Conservation (phyloP, 164 flowering plant species). For the Chloranthus sessilifolius region DNA sequence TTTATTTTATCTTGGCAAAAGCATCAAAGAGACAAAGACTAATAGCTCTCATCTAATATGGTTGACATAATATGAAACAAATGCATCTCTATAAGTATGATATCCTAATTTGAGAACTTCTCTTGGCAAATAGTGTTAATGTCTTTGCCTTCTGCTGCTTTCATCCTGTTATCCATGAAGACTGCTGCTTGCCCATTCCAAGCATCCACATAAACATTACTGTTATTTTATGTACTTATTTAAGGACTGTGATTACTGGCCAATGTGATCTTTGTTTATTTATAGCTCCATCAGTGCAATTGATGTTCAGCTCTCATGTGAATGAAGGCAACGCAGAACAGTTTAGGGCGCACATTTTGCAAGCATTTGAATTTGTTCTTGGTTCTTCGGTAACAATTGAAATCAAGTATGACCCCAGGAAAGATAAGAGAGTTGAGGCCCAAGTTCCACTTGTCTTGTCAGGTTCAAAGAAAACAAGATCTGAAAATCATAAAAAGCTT, state of each 20-base stretch:
- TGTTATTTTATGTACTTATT: slow-evolving; percentile 1
- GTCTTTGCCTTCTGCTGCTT: too few relatives aligned
- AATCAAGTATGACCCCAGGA: slow-evolving; percentile 54
- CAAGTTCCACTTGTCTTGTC: slow-evolving; percentile 29
- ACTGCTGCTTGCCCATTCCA: too few relatives aligned
- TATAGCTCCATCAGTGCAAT: slow-evolving; percentile 82
- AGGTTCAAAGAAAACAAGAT: slow-evolving; percentile 25
- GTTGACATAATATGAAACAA: too few relatives aligned
- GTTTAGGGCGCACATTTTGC: slow-evolving; percentile 55
- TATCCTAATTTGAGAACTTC: too few relatives aligned
- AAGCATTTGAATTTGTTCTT: slow-evolving; percentile 86
- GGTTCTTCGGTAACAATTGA: slow-evolving; percentile 74
- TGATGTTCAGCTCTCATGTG: slow-evolving; percentile 63
- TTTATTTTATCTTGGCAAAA: too few relatives aligned
- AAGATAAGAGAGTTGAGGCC: slow-evolving; percentile 25
- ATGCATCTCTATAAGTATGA: too few relatives aligned
- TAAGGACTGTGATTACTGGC: slow-evolving; percentile 4
- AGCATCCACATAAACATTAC: background rate
- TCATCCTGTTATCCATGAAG: too few relatives aligned
- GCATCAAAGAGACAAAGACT: too few relatives aligned
- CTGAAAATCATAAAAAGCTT: slow-evolving; percentile 16
- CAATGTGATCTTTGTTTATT: slow-evolving; percentile 10
- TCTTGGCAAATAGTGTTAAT: too few relatives aligned
- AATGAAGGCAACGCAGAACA: slow-evolving; percentile 76
- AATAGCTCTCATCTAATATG: too few relatives aligned